Percentiles rank a stretch among this genome's conserved stretches.
Evolutionary conservation across 2,329 filamentous ascomycete genomes (phyloP).

Genomic region (Claviceps sp.): DNA sequence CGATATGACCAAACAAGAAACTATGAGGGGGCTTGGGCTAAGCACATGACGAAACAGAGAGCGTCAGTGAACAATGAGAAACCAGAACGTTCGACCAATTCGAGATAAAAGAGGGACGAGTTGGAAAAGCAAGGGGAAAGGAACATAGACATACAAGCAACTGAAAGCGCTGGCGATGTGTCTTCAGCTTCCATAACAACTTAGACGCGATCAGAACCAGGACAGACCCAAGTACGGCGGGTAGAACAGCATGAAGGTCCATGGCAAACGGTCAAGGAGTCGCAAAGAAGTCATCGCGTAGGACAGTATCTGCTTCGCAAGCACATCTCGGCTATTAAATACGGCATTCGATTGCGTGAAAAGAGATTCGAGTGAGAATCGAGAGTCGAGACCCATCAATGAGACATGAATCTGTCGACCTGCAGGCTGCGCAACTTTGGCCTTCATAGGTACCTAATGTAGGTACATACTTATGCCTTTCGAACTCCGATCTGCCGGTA

Average conservation of each 20-base stretch:
- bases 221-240: background rate
- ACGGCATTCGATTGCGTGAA: background rate
- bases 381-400: background rate
- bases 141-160: background rate
- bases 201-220: background rate
- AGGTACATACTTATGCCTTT: too few relatives aligned
- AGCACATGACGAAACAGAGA: background rate
- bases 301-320: background rate
- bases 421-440: background rate
- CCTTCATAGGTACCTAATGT: too few relatives aligned
- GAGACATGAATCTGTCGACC: background rate
- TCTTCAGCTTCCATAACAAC: background rate
- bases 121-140: background rate
- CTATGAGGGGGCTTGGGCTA: conserved; percentile 3
- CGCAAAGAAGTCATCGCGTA: background rate
- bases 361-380: too few relatives aligned
- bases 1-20: background rate
- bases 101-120: background rate
- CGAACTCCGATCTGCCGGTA: too few relatives aligned
- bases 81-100: background rate
- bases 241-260: background rate
- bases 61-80: background rate
- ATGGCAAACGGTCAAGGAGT: background rate
- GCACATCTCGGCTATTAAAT: background rate
- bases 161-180: background rate